These are phyloP conservation scores for Leccinum uliginosum DNA, from an alignment of 768 basidiomycete species.

Conservation along the genomic window DNA sequence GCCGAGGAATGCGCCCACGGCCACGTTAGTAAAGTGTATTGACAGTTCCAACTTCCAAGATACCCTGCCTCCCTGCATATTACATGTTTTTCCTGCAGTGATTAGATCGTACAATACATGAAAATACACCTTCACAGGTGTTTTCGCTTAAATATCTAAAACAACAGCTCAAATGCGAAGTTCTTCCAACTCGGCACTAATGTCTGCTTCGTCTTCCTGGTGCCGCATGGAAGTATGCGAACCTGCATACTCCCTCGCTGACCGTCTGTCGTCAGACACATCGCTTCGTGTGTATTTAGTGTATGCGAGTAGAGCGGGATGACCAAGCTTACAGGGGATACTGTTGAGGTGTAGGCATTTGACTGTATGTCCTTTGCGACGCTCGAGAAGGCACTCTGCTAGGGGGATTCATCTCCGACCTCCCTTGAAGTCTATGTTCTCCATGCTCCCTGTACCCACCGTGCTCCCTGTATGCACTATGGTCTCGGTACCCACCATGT, in stretches of 20 bases:
- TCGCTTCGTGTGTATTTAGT: constrained; percentile 16
- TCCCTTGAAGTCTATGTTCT: constrained; percentile 10
- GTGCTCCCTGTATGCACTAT: constrained; percentile 8
- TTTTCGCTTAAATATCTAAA: constrained; percentile 5
- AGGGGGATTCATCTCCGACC: constrained; percentile 15
- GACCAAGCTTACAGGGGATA: constrained; percentile 17
- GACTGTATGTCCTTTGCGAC: constrained; percentile 25
- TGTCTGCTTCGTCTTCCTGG: constrained; percentile 20
- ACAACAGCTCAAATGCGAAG: constrained; percentile 19
- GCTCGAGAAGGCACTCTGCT: constrained; percentile 23
- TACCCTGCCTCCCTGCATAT: neutral
- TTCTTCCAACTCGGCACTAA: constrained; percentile 19
- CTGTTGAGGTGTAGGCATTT: constrained; percentile 13
- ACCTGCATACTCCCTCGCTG: constrained; percentile 18
- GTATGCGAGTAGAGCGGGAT: neutral
- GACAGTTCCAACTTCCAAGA: neutral
- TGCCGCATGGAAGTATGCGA: constrained; percentile 15
- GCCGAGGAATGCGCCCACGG: constrained; percentile 1
- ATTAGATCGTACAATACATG: constrained; percentile 1
- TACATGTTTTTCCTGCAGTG: neutral
- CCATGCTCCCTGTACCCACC: constrained; percentile 13
- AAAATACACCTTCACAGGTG: constrained; percentile 2
- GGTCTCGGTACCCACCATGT: constrained; percentile 14
- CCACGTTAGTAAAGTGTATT: constrained; percentile 2
- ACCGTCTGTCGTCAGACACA: constrained; percentile 25